Evolutionary conservation across 495 filamentous ascomycete genomes (phyloP).

Genomic region (Lepraria neglecta): DNA sequence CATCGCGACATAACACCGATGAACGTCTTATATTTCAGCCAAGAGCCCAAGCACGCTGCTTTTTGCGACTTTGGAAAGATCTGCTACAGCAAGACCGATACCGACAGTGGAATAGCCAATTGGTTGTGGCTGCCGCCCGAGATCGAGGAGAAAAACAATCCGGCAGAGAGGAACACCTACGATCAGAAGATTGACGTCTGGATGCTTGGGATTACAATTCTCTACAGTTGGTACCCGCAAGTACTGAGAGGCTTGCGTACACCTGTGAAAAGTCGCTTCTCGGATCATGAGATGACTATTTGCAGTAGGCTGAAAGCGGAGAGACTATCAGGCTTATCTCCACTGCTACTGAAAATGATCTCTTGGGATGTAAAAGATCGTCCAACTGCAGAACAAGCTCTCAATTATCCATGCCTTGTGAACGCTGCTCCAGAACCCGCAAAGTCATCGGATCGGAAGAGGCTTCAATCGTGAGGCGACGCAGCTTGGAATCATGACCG

Average conservation of each 20-base stretch:
- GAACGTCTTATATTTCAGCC: constrained; percentile 19
- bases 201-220: constrained; percentile 18
- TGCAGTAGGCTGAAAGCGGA: neutral
- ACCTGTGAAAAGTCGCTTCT: too few species aligned
- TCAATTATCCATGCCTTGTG: neutral
- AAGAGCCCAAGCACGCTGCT: neutral
- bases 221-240: constrained; percentile 10
- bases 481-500: too few species aligned
- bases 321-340: neutral
- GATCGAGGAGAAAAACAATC: neutral
- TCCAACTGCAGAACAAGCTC: neutral
- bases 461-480: neutral
- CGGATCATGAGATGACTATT: neutral
- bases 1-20: constrained; percentile 17
- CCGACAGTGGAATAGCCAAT: neutral
- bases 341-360: neutral
- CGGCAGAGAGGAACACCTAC: neutral
- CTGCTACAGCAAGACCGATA: neutral
- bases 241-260: neutral
- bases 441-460: neutral
- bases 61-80: constrained; percentile 21
- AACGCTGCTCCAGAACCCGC: neutral
- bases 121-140: constrained; percentile 13
- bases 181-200: constrained; percentile 19
- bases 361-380: neutral